Base-by-base conservation (phyloP, 495 filamentous ascomycete genomes). In the Rhypophila decipiens region DNA sequence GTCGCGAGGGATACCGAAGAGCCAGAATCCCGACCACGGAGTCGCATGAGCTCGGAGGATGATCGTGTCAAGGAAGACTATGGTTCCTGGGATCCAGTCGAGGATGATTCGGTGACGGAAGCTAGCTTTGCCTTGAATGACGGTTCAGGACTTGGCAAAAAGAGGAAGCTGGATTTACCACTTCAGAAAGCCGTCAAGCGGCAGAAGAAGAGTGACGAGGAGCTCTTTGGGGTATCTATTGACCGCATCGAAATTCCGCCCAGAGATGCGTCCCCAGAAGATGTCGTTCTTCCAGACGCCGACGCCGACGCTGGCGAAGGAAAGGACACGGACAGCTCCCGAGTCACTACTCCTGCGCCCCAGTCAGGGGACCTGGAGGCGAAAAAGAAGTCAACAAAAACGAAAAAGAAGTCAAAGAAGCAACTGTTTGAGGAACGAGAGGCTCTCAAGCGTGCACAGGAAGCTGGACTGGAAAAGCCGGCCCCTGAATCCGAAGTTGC, bases 21-120 rank as follows among this genome's bases (percentile, higher is more conserved):
- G 47, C 79, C 80, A 40, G 89, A 91, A 39, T 94, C 88, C 47
- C 74, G 87, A 15, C 84, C 88, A 13, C 69, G 82, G 11, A 95
- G 89, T 60, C 84, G 85, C 10, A 80, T 87, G 73, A 86, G 82
- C 55, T 79, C 81, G 23, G 79, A 75, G 29, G 78, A 82, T 24
- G 83, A 84, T 19, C 73, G 64, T 1, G 80, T 75, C 17, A 85
- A 88, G 51, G 80, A 88, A 23, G 84, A 73, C 12, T 81, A 72
- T 18, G 49, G 40, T 0, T 65, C 65, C 2, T 64, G 69, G 56
- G 71, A 64, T 21, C 58, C 60, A 13, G 64, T 47, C 15, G 76
- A 79, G 23, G 76, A 79, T 12, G 75, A 79, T 42, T 77, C 74
- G 3, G 74, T 77, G 73, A 79, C 72, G 1, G 74, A 78, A 49